Conservation (phyloP, 192 early-diverging fungal genomes). For the Thamnidium elegans region DNA sequence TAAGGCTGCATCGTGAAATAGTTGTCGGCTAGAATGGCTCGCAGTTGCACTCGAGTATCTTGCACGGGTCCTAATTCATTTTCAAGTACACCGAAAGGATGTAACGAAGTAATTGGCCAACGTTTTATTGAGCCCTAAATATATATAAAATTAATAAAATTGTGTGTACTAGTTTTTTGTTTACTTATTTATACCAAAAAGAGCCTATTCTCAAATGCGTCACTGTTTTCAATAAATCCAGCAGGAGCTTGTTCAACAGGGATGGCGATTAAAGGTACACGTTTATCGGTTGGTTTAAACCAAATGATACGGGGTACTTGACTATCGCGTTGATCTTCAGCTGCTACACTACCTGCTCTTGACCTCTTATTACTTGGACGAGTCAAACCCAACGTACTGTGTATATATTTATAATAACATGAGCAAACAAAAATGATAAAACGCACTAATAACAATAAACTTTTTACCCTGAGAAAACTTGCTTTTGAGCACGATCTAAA, state of each 20-base stretch:
- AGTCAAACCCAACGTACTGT: constrained; percentile 18
- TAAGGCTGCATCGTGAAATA: constrained; percentile 69
- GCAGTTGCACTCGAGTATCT: constrained; percentile 73
- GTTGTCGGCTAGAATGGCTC: constrained; percentile 75
- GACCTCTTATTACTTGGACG: constrained; percentile 28
- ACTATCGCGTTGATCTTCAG: constrained; percentile 39
- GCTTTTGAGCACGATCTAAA: constrained; percentile 45
- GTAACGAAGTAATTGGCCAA: constrained; percentile 65
- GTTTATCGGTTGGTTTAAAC: constrained; percentile 80
- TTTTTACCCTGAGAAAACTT: constrained; percentile 54
- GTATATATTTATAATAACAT: neutral
- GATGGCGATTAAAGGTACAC: constrained; percentile 70
- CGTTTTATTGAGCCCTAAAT: constrained; percentile 58
- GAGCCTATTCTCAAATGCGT: constrained; percentile 49
- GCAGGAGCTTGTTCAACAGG: constrained; percentile 60
- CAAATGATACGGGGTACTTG: constrained; percentile 58
- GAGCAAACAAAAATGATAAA: too few relatives aligned
- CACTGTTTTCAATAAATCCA: constrained; percentile 64
- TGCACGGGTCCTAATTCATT: constrained; percentile 76
- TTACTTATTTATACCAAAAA: constrained; percentile 39
- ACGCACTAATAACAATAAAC: too few relatives aligned
- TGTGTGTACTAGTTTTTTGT: neutral
- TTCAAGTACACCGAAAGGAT: constrained; percentile 69
- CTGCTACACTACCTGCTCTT: constrained; percentile 2
- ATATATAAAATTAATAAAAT: neutral